phyloP scores from a whole-genome alignment of 2,329 filamentous ascomycete genomes.

The Graphilbum ipis-grandicollis region DNA sequence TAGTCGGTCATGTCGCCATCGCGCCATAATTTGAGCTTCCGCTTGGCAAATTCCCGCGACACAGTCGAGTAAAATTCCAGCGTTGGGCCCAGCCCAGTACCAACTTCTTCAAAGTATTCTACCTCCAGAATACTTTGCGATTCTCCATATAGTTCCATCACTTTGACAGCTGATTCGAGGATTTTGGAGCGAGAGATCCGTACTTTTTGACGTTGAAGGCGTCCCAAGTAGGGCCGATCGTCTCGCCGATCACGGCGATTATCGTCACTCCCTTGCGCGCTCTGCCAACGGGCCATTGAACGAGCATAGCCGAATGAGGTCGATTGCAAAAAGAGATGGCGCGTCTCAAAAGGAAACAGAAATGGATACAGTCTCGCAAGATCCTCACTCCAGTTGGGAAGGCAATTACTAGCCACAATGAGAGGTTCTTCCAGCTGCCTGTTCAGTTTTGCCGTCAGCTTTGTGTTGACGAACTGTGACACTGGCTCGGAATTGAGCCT shows the following conservation, averaged over 20 bases:
- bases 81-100: conserved; percentile 86
- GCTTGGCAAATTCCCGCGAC: conserved; percentile 92
- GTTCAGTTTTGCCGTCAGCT: conserved; percentile 93
- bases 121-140: conserved; percentile 92
- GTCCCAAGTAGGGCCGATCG: conserved; percentile 77
- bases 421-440: conserved; percentile 90
- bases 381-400: conserved; percentile 93
- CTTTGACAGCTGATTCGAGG: conserved; percentile 88
- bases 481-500: conserved; percentile 66
- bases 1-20: conserved; percentile 61
- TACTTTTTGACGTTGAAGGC: conserved; percentile 93
- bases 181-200: conserved; percentile 90
- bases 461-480: conserved; percentile 95
- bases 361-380: conserved; percentile 87
- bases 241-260: conserved; percentile 70
- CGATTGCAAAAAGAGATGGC: conserved; percentile 90
- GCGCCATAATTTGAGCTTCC: conserved; percentile 91
- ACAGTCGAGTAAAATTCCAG: conserved; percentile 97
- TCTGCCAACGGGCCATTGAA: conserved; percentile 97
- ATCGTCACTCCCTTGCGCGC: conserved; percentile 67
- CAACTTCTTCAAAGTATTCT: conserved; percentile 97
- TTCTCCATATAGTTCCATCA: conserved; percentile 97
- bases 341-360: conserved; percentile 93
- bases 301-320: conserved; percentile 96
- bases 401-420: conserved; percentile 90